phyloP scores from a whole-genome alignment of 73 alveolate genomes.

The Paramecium primaurelia region DNA sequence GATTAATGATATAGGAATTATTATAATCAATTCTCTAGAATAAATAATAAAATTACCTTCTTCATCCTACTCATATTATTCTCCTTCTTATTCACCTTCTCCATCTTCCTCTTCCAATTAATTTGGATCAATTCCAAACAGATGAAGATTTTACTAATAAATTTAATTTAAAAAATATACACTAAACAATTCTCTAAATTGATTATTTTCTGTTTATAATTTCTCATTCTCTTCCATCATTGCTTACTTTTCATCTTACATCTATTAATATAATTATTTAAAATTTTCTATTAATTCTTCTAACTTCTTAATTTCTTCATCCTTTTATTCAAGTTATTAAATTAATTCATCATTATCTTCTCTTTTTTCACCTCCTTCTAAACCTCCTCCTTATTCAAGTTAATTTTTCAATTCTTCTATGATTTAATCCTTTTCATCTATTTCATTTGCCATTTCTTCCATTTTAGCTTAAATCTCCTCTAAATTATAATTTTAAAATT shows the following conservation, averaged over 20 bases:
- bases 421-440: neutral
- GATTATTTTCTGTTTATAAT: neutral
- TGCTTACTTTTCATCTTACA: constrained; percentile 35
- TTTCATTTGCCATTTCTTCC: constrained; percentile 30
- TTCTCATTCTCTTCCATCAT: constrained; percentile 46
- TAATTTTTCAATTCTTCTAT: neutral
- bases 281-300: constrained; percentile 26
- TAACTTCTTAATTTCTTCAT: constrained; percentile 5
- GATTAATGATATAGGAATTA: neutral
- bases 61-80: neutral
- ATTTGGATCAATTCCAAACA: constrained; percentile 44
- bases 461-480: constrained; percentile 32
- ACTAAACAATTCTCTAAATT: constrained; percentile 44
- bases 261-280: constrained; percentile 26
- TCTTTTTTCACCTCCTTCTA: neutral
- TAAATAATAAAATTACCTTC: neutral
- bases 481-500: neutral
- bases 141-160: constrained; percentile 6
- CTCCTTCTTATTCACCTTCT: constrained; percentile 18
- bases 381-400: neutral
- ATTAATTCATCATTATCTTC: neutral
- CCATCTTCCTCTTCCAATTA: constrained; percentile 39
- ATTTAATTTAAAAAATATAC: neutral
- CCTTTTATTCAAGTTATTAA: neutral
- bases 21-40: neutral